Percentiles rank a stretch among this genome's conserved stretches.
Conservation (phyloP, 164 flowering plant genomes). For the grape (Vitis vinifera) region DNA sequence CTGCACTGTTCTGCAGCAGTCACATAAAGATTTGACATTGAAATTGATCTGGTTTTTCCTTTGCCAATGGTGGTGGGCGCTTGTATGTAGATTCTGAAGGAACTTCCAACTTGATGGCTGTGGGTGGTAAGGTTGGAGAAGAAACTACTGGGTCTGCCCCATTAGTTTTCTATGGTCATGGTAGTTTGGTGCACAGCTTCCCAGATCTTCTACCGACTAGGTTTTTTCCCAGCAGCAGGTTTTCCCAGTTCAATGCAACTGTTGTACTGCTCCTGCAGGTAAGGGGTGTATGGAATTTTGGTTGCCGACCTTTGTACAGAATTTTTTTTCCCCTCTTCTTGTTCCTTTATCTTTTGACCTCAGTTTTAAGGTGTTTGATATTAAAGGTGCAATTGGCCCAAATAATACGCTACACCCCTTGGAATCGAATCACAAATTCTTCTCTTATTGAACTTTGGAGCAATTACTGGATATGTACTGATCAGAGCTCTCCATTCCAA, state of each 20-base stretch:
- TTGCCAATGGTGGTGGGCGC: slow-evolving; percentile 1
- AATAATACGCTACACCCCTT: slow-evolving; percentile 39
- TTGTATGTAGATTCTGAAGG: slow-evolving; percentile 9
- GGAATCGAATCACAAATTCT: slow-evolving; percentile 7
- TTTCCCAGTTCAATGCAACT: slow-evolving; percentile 24
- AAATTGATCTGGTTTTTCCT: slow-evolving; percentile 13
- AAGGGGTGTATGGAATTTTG: slow-evolving; percentile 49
- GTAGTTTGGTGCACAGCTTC: slow-evolving; percentile 19
- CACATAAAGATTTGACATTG: neutral
- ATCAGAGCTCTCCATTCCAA: neutral
- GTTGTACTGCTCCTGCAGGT: slow-evolving; percentile 23
- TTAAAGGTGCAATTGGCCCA: slow-evolving; percentile 31
- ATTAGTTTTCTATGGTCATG: neutral
- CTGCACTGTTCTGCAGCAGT: neutral
- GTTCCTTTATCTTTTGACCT: slow-evolving; percentile 10
- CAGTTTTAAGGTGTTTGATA: slow-evolving; percentile 28
- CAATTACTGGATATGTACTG: slow-evolving; percentile 6
- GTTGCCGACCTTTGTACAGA: slow-evolving; percentile 56
- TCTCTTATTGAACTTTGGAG: slow-evolving; percentile 11
- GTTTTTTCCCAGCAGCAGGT: slow-evolving; percentile 20
- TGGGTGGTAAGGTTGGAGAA: slow-evolving; percentile 6
- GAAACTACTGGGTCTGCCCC: slow-evolving; percentile 6
- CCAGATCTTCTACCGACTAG: slow-evolving; percentile 13
- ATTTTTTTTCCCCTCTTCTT: slow-evolving; percentile 17
- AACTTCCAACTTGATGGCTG: slow-evolving; percentile 17